These are phyloP conservation scores for Chloris gayana DNA, from an alignment of 176 grass and related monocot species.

Conservation along the genomic window DNA sequence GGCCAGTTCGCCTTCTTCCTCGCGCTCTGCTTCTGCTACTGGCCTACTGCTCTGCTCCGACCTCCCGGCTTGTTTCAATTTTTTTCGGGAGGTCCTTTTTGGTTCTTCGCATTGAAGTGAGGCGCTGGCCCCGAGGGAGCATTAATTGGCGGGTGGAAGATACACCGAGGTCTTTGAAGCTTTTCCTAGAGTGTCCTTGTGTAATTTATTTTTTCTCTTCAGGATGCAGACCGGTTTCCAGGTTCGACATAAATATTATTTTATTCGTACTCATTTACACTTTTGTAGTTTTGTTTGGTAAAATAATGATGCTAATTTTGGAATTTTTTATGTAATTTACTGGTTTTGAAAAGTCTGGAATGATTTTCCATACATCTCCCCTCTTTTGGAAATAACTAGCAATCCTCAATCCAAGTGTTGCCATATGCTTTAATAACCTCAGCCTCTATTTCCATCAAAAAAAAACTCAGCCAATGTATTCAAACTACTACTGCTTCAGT, in stretches of 20 bases:
- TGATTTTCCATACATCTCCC: not conserved
- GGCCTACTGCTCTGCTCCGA: not conserved
- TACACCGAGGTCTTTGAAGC: slow-evolving; percentile 38
- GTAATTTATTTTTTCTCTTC: not conserved
- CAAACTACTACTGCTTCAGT: not conserved
- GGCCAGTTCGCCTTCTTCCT: slow-evolving; percentile 38
- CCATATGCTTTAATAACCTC: not conserved
- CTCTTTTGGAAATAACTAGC: not conserved
- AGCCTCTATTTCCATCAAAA: no score
- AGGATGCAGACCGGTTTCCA: not conserved
- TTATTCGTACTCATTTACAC: not conserved
- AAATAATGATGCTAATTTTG: not conserved
- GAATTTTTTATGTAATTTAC: not conserved
- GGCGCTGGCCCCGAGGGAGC: slow-evolving; percentile 50
- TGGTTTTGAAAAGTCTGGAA: not conserved
- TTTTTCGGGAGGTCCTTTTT: slow-evolving; percentile 18
- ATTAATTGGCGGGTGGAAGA: slow-evolving; percentile 63
- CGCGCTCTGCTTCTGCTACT: slow-evolving; percentile 19
- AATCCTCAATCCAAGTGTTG: not conserved
- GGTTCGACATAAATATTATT: not conserved
- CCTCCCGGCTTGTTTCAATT: not conserved
- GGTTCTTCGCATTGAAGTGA: slow-evolving; percentile 56
- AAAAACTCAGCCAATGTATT: no score
- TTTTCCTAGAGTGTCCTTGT: slow-evolving; percentile 12
- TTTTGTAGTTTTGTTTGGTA: not conserved